A percentile compares a stretch with the other conserved stretches of the same genome.
Evolutionary conservation across 208 protist species (phyloP).

Genomic region (Wallacemonas sp.): DNA sequence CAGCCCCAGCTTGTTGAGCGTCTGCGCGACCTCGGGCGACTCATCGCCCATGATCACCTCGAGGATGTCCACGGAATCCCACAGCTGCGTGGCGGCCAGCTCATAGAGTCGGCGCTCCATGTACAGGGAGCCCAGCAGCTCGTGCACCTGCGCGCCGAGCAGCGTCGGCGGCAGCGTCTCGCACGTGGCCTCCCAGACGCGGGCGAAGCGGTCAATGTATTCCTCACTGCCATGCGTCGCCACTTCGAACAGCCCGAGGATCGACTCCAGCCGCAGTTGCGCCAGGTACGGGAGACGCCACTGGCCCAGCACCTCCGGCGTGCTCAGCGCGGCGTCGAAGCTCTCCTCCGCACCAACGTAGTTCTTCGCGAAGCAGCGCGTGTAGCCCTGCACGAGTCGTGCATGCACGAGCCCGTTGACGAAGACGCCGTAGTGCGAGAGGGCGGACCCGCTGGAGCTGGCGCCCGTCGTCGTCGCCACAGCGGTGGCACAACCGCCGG

Average conservation of each 20-base stretch:
- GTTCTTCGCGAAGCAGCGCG: slow-evolving; percentile 20
- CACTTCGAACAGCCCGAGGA: slow-evolving; percentile 44
- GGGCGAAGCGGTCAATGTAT: slow-evolving; percentile 32
- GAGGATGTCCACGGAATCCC: slow-evolving; percentile 45
- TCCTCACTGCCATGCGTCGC: slow-evolving; percentile 21
- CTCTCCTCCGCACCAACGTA: slow-evolving; percentile 29
- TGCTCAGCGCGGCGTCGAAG: slow-evolving; percentile 29
- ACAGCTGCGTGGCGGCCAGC: slow-evolving; percentile 38
- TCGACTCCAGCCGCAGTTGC: slow-evolving; percentile 32
- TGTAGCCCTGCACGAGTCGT: slow-evolving; percentile 18
- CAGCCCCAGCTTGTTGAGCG: slow-evolving; percentile 56
- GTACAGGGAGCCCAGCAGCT: slow-evolving; percentile 48
- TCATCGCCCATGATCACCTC: slow-evolving; percentile 39
- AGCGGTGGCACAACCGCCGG: neutral
- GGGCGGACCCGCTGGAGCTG: neutral
- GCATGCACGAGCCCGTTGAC: slow-evolving; percentile 6
- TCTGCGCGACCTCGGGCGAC: slow-evolving; percentile 36
- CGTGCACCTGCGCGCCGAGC: slow-evolving; percentile 36
- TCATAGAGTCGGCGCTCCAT: slow-evolving; percentile 37
- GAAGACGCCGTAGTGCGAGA: slow-evolving; percentile 6
- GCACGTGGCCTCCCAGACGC: slow-evolving; percentile 37
- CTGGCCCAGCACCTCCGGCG: slow-evolving; percentile 27
- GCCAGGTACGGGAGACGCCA: slow-evolving; percentile 25
- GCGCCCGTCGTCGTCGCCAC: too few relatives aligned
- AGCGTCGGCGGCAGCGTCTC: slow-evolving; percentile 28